Conservation (phyloP, 768 basidiomycete species). For the Podaxis carcinomalis region DNA sequence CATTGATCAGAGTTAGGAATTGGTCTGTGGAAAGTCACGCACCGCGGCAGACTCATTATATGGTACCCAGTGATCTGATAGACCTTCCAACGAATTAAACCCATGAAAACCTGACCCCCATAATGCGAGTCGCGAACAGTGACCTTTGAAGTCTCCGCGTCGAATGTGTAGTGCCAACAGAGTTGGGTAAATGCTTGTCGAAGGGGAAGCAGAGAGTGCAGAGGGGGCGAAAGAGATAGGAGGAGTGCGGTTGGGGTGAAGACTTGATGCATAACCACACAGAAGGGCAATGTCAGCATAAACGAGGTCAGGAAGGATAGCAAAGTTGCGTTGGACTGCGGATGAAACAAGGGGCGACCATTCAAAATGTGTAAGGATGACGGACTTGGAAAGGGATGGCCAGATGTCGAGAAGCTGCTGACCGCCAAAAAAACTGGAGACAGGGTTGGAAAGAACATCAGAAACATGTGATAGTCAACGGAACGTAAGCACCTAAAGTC, state of each 20-base stretch:
- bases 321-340: conserved; percentile 47
- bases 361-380: conserved; percentile 43
- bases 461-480: background rate
- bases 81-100: conserved; percentile 38
- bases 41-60: background rate
- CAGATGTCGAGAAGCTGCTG: conserved; percentile 32
- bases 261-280: background rate
- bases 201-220: conserved; percentile 12
- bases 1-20: background rate
- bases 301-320: conserved; percentile 22
- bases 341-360: conserved; percentile 51
- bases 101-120: conserved; percentile 47
- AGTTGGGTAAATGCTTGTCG: conserved; percentile 27
- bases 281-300: background rate
- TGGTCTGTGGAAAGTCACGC: background rate
- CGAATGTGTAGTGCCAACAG: conserved; percentile 53
- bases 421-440: conserved; percentile 43
- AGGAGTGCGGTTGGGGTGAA: conserved; percentile 11
- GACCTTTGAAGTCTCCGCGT: conserved; percentile 52
- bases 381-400: conserved; percentile 23
- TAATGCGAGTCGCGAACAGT: conserved; percentile 45
- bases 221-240: conserved; percentile 11
- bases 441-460: background rate
- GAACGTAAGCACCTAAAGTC: conserved; percentile 39
- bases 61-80: conserved; percentile 38